Percentiles rank a stretch among this genome's conserved stretches.
phyloP scores from a whole-genome alignment of 108 stramenopile species.

The Aurantiochytrium sp. region DNA sequence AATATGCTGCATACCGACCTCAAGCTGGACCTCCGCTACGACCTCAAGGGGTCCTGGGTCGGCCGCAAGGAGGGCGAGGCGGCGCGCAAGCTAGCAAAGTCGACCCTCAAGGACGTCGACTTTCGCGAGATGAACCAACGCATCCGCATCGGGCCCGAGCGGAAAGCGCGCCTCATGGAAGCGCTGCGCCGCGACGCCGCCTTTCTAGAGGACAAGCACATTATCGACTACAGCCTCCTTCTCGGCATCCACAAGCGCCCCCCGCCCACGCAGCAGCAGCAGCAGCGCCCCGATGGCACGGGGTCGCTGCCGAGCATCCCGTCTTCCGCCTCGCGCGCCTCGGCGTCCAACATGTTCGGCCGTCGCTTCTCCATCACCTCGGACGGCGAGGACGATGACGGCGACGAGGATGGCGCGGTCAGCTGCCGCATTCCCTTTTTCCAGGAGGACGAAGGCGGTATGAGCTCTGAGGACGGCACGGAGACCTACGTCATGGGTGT shows the following conservation, averaged over 20 bases:
- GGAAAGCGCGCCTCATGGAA: constrained; percentile 57
- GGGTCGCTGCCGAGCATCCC: neutral
- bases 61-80: constrained; percentile 63
- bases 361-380: neutral
- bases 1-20: constrained; percentile 76
- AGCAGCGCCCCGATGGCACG: no score
- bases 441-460: constrained; percentile 16
- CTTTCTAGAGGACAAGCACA: constrained; percentile 73
- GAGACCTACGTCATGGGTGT: constrained; percentile 30
- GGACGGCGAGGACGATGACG: neutral
- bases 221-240: constrained; percentile 90
- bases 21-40: constrained; percentile 70
- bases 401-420: neutral
- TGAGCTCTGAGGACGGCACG: neutral
- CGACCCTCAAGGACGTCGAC: constrained; percentile 81
- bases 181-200: constrained; percentile 69
- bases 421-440: neutral
- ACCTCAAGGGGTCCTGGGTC: constrained; percentile 79
- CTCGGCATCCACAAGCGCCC: constrained; percentile 68
- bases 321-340: neutral
- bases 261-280: no score
- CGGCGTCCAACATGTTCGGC: neutral
- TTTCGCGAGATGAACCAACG: constrained; percentile 48
- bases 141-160: constrained; percentile 54
- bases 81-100: constrained; percentile 39